Percentiles rank a stretch among this genome's conserved stretches.
Evolutionary conservation across 208 protist species (phyloP).

Genomic region (Wallacemonas sp.): DNA sequence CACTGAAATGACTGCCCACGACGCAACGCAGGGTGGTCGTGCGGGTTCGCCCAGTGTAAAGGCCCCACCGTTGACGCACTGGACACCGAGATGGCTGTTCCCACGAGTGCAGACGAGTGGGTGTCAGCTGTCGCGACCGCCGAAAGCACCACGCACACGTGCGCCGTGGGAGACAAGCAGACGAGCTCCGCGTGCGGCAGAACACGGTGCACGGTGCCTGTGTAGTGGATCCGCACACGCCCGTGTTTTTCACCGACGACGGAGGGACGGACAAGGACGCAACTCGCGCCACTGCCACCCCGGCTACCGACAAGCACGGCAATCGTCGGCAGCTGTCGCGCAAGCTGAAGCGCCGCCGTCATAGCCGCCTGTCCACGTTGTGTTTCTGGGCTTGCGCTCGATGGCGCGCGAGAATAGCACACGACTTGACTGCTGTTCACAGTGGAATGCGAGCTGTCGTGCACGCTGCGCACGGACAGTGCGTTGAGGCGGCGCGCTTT

Average conservation of each 20-base stretch:
- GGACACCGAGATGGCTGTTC: not conserved
- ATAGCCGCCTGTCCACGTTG: too few species aligned
- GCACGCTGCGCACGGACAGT: too few species aligned
- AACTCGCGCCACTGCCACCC: not conserved
- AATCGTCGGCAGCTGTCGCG: slow-evolving; percentile 17
- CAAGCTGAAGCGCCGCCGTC: too few species aligned
- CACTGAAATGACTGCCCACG: not conserved
- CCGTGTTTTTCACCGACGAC: not conserved
- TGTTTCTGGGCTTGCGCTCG: too few species aligned
- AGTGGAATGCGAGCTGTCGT: too few species aligned
- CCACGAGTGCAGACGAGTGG: not conserved
- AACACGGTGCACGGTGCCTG: not conserved
- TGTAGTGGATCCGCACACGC: not conserved
- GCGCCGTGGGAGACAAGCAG: not conserved
- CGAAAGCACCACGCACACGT: not conserved
- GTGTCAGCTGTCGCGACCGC: not conserved
- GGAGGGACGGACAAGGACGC: not conserved
- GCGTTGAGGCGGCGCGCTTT: too few species aligned
- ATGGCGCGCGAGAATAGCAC: too few species aligned
- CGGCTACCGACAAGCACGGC: slow-evolving; percentile 9
- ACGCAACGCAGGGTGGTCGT: not conserved
- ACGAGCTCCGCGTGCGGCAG: not conserved
- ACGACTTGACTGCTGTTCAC: too few species aligned
- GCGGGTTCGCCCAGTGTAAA: not conserved
- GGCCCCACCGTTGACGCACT: not conserved